Evolutionary conservation across 148 eudicot genomes (phyloP).

Genomic region (Vaccinium corymbosum): DNA sequence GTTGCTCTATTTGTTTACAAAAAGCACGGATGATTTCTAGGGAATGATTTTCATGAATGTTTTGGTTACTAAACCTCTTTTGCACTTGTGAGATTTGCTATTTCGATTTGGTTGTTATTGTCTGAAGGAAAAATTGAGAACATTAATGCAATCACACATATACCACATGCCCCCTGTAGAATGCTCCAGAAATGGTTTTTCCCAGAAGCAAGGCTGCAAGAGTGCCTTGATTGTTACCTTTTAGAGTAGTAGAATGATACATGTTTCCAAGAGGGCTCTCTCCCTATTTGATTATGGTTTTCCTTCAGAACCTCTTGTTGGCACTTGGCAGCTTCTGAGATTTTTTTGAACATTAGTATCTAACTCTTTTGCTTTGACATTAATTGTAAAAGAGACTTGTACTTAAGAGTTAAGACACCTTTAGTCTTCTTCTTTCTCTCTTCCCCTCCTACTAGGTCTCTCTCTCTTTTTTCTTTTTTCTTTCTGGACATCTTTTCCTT

Average conservation of each 20-base stretch:
- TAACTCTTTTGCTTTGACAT: background rate
- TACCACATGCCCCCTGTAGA: background rate
- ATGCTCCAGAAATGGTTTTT: background rate
- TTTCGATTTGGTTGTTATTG: constrained; percentile 5
- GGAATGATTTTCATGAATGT: background rate
- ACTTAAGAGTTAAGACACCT: background rate
- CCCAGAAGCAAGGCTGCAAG: no score
- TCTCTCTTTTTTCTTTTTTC: background rate
- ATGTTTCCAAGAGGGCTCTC: background rate
- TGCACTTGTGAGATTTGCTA: constrained; percentile 5
- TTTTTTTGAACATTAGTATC: background rate
- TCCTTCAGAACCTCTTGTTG: background rate
- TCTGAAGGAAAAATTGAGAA: background rate
- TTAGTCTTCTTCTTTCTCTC: background rate
- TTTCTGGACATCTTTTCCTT: no score
- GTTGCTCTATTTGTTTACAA: background rate
- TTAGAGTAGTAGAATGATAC: background rate
- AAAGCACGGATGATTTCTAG: background rate
- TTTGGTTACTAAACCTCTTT: background rate
- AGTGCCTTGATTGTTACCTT: background rate
- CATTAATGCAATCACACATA: background rate
- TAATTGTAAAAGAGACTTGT: background rate
- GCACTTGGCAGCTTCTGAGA: background rate
- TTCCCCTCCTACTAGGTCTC: background rate
- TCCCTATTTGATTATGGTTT: background rate